phyloP scores from a whole-genome alignment of 2,329 filamentous ascomycete genomes.

The Alternaria gansuensis region DNA sequence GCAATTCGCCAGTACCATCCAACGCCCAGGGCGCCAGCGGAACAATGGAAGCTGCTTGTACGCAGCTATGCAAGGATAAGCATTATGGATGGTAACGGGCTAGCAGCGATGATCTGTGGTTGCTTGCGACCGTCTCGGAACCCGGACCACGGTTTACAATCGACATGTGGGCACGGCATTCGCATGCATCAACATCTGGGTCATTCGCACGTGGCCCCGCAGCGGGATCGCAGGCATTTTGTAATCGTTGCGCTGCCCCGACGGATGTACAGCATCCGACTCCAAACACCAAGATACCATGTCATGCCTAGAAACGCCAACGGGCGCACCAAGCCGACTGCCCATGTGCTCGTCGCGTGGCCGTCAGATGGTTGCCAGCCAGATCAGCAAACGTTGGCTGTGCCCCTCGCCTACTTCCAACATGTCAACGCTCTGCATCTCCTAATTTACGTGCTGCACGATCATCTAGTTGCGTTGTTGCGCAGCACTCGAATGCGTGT shows the following conservation, averaged over 20 bases:
- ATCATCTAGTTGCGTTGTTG: slow-evolving; percentile 24
- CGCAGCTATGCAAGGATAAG: not conserved
- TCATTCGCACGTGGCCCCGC: slow-evolving; percentile 8
- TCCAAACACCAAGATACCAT: slow-evolving; percentile 16
- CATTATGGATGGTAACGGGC: slow-evolving; percentile 1
- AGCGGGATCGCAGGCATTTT: slow-evolving; percentile 7
- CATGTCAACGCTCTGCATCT: not conserved
- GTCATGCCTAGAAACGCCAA: slow-evolving; percentile 16
- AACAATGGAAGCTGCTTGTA: slow-evolving; percentile 29
- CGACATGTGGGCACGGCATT: slow-evolving; percentile 5
- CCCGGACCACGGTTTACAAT: slow-evolving; percentile 15
- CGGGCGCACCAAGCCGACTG: slow-evolving; percentile 21
- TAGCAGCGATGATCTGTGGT: slow-evolving; percentile 11
- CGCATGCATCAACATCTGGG: slow-evolving; percentile 4
- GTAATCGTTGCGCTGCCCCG: slow-evolving; percentile 7
- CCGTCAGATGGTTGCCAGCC: slow-evolving; percentile 6
- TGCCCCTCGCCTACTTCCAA: slow-evolving; percentile 4
- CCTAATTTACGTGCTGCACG: slow-evolving; percentile 22
- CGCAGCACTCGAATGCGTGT: slow-evolving; percentile 14
- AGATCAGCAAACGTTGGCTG: slow-evolving; percentile 11
- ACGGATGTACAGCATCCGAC: not conserved
- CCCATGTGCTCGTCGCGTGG: slow-evolving; percentile 30
- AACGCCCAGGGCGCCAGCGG: slow-evolving; percentile 18
- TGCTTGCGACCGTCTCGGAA: slow-evolving; percentile 14
- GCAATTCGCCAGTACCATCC: slow-evolving; percentile 37